These are phyloP conservation scores for Skeletonema tropicum DNA, from an alignment of 108 stramenopile species.

Conservation along the genomic window DNA sequence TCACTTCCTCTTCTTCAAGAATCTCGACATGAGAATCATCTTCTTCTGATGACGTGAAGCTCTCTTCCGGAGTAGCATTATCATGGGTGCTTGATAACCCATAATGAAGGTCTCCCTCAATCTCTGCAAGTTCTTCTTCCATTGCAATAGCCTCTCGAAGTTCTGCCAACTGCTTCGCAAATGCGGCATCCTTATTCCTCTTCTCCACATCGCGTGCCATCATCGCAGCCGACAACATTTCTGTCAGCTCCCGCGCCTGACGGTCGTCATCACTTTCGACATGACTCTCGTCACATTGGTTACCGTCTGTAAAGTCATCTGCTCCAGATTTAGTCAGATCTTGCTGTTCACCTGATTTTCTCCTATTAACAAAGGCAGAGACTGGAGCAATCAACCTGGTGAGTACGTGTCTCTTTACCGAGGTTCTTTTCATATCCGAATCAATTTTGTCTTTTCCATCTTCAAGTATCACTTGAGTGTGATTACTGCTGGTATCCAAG, in stretches of 20 bases:
- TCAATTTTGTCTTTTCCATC: not conserved
- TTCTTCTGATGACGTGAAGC: not conserved
- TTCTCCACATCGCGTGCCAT: not conserved
- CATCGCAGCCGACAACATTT: not conserved
- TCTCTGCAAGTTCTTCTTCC: constrained; percentile 3
- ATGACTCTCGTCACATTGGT: not conserved
- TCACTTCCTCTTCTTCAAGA: not conserved
- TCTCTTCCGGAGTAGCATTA: not conserved
- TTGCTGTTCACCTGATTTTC: not conserved
- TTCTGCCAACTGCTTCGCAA: not conserved
- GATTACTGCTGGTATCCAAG: not conserved
- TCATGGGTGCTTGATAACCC: not conserved
- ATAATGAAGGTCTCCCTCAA: not conserved
- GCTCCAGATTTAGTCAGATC: not conserved
- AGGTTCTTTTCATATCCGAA: not conserved
- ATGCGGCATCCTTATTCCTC: not conserved
- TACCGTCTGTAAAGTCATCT: not conserved
- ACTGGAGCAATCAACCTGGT: not conserved
- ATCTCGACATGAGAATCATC: not conserved
- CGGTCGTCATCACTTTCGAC: not conserved
- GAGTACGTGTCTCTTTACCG: not conserved
- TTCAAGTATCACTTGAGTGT: not conserved
- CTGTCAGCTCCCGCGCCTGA: not conserved
- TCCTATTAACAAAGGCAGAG: not conserved
- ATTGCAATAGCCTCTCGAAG: not conserved